Conservation (phyloP, 164 flowering plant species). For the Nymphaea thermarum region DNA sequence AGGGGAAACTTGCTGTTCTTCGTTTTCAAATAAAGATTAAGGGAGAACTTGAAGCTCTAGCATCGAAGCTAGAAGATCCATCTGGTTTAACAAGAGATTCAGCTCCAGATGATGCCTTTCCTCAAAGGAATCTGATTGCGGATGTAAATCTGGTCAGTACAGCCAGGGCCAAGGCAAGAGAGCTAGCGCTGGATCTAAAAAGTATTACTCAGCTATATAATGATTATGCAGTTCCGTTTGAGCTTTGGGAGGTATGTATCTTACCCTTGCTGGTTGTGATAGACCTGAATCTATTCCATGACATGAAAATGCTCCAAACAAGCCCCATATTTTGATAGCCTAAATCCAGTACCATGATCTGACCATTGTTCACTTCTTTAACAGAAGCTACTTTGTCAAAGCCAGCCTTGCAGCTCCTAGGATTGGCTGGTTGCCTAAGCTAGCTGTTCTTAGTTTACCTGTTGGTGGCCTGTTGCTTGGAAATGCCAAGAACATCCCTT, state of each 20-base stretch:
- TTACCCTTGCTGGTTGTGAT: background rate
- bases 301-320: too few species aligned
- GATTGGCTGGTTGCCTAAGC: too few species aligned
- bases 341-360: too few species aligned
- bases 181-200: conserved; percentile 77
- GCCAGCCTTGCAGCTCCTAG: too few species aligned
- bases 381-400: too few species aligned
- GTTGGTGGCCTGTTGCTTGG: too few species aligned
- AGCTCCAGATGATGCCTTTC: conserved; percentile 26
- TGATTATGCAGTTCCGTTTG: conserved; percentile 95
- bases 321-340: too few species aligned
- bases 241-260: conserved; percentile 78
- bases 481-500: too few species aligned
- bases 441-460: too few species aligned
- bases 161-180: conserved; percentile 62
- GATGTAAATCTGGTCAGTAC: conserved; percentile 31
- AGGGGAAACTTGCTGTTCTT: conserved; percentile 92
- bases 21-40: conserved; percentile 85
- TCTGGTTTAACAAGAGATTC: conserved; percentile 24
- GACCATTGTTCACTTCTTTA: too few species aligned
- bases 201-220: conserved; percentile 89
- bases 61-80: conserved; percentile 40
- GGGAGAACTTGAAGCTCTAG: conserved; percentile 62
- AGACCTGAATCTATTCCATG: too few species aligned
- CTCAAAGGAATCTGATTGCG: conserved; percentile 18